Evolutionary conservation across 1,284 basidiomycete genomes (phyloP), one percentile per base, ranked within the genome.

Genomic region (Ustilago esculenta): DNA sequence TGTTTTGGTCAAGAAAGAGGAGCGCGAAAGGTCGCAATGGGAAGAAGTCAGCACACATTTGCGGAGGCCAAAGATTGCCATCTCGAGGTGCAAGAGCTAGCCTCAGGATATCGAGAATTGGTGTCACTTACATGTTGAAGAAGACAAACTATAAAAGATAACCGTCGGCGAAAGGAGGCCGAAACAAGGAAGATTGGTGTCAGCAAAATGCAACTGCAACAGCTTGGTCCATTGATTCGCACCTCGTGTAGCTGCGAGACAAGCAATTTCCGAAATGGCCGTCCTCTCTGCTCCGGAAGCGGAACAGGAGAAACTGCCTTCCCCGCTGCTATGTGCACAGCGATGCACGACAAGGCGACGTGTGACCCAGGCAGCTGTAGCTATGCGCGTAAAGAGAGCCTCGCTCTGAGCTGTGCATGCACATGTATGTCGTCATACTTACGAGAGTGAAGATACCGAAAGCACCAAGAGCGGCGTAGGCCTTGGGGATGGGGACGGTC

Each of bases 401-500:
- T n/a, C n/a, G n/a, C n/a, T n/a, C n/a, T n/a, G n/a, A n/a, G n/a
- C n/a, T n/a, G n/a, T n/a, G n/a, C n/a, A n/a, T n/a, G n/a, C n/a
- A n/a, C n/a, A n/a, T n/a, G n/a, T n/a, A n/a, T n/a, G n/a, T n/a
- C n/a, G n/a, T n/a, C n/a, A n/a, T 30, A 72, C 72, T 58, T 58
- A 80, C 76, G 30, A 81, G 51, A 45, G 78, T 77, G 72, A 84
- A 81, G 81, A 94, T 83, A 53, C 85, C 76, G 66, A 89, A 85
- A 68, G 87, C 86, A 60, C 90, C 92, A 75, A 97, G 84, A 76
- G 91, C 92, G 69, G 89, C 87, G 84, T 95, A 94, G 17, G 92
- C 88, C 88, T 98, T 98, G 76, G 95, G 94, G 39, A 98, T 85
- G 80, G 92, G 90, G 6, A 92, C 94, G 83, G 90, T 90, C 83